phyloP scores from a whole-genome alignment of 2,329 filamentous ascomycete species.

The Xylariaceae sp. region DNA sequence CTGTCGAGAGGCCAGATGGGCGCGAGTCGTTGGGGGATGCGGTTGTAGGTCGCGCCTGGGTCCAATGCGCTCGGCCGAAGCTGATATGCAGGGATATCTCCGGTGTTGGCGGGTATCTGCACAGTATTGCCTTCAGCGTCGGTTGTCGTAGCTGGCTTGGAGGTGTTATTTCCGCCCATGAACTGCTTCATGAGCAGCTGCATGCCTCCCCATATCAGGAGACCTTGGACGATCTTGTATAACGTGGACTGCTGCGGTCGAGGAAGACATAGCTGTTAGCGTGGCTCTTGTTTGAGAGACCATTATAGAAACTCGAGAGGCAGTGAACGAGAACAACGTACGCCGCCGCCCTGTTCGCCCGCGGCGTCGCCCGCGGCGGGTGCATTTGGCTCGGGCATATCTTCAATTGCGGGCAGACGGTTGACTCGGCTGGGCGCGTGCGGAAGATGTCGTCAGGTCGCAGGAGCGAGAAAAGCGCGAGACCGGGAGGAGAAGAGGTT shows the following conservation, averaged over 20 bases:
- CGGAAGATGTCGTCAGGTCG: not conserved
- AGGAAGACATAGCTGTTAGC: not conserved
- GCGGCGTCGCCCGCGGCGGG: slow-evolving; percentile 27
- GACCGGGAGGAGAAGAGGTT: no score
- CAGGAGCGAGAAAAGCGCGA: not conserved
- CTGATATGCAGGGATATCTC: slow-evolving; percentile 59
- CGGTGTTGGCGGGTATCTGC: slow-evolving; percentile 50
- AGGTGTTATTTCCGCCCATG: slow-evolving; percentile 44
- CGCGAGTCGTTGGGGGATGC: slow-evolving; percentile 66
- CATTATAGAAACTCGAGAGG: not conserved
- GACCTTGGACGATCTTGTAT: slow-evolving; percentile 48
- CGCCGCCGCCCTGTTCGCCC: slow-evolving; percentile 28
- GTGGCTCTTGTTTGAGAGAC: slow-evolving; percentile 5
- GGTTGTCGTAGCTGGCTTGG: slow-evolving; percentile 44
- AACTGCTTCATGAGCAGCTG: slow-evolving; percentile 56
- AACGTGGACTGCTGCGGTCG: slow-evolving; percentile 33
- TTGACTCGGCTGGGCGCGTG: not conserved
- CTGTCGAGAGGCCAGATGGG: slow-evolving; percentile 85
- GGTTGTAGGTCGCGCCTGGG: slow-evolving; percentile 60
- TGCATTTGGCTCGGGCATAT: slow-evolving; percentile 33
- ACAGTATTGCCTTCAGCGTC: slow-evolving; percentile 51
- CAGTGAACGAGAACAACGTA: slow-evolving; percentile 22
- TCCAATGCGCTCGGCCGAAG: slow-evolving; percentile 59
- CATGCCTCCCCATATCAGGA: slow-evolving; percentile 55
- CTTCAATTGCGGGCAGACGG: slow-evolving; percentile 6